A percentile compares a stretch with the other conserved stretches of the same genome.
Conservation (phyloP, 2,329 filamentous ascomycete genomes). For the Penicillium sp. region DNA sequence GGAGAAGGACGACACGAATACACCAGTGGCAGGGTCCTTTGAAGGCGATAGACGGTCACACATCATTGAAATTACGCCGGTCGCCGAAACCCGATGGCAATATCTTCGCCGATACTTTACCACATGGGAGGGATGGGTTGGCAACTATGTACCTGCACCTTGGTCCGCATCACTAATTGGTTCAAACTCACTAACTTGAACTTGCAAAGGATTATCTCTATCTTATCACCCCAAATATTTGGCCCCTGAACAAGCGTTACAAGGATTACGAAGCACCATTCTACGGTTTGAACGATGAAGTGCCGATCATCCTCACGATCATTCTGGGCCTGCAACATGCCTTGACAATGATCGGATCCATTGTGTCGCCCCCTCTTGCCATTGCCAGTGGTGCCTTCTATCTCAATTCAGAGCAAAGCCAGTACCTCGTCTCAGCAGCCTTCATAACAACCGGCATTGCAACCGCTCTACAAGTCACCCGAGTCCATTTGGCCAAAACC, state of each 20-base stretch:
- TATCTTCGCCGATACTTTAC: constrained; percentile 27
- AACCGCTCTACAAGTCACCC: constrained; percentile 73
- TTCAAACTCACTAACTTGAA: not conserved
- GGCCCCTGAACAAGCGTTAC: constrained; percentile 51
- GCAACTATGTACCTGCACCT: constrained; percentile 42
- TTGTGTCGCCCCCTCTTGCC: constrained; percentile 78
- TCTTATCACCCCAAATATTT: constrained; percentile 55
- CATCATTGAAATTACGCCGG: constrained; percentile 8
- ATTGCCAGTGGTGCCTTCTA: constrained; percentile 64
- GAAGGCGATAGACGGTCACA: constrained; percentile 6
- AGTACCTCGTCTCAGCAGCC: constrained; percentile 77
- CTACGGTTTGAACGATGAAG: constrained; percentile 77
- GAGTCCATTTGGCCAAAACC: constrained; percentile 71
- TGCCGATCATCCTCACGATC: constrained; percentile 73
- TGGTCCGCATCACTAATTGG: not conserved
- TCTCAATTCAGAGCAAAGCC: constrained; percentile 59
- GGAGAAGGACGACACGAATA: constrained; percentile 3
- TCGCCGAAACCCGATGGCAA: constrained; percentile 20
- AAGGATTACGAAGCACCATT: constrained; percentile 65
- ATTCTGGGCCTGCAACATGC: constrained; percentile 78
- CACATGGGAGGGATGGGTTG: constrained; percentile 48
- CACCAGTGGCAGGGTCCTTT: constrained; percentile 3
- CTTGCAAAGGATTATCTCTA: constrained; percentile 51
- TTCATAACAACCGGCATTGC: constrained; percentile 77
- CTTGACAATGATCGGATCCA: constrained; percentile 71